phyloP scores from a whole-genome alignment of 2,329 filamentous ascomycete genomes.

The Monilinia laxa region DNA sequence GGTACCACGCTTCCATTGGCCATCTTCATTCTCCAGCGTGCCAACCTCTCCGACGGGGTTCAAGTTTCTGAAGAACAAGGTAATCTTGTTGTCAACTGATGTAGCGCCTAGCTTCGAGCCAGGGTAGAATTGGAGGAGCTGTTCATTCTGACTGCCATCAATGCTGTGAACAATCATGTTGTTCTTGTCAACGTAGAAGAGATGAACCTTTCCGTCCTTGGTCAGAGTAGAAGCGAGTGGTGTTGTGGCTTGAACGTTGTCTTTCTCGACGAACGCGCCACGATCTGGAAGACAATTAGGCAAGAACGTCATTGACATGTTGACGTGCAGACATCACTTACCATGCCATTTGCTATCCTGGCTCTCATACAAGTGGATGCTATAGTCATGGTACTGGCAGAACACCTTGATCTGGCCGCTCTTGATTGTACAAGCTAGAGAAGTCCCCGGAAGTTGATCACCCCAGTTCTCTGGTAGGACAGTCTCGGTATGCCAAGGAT shows the following conservation, averaged over 20 bases:
- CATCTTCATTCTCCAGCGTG: background rate
- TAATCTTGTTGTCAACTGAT: slow-evolving; percentile 16
- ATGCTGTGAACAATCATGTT: slow-evolving; percentile 5
- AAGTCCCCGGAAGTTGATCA: slow-evolving; percentile 7
- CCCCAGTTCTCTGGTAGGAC: slow-evolving; percentile 5
- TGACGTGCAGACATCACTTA: background rate
- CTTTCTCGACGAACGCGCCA: background rate
- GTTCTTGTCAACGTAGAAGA: slow-evolving; percentile 5
- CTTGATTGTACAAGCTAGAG: background rate
- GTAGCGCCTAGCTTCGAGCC: slow-evolving; percentile 21
- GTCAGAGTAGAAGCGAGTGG: slow-evolving; percentile 11
- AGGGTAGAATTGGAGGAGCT: slow-evolving; percentile 12
- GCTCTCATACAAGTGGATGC: slow-evolving; percentile 6
- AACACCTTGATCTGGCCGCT: slow-evolving; percentile 1
- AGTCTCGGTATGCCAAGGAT: slow-evolving; percentile 17
- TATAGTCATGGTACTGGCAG: slow-evolving; percentile 18
- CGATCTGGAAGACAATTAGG: background rate
- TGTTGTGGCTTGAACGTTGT: slow-evolving; percentile 16
- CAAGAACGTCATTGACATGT: background rate
- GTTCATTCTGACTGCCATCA: background rate
- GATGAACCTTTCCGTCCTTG: slow-evolving; percentile 2
- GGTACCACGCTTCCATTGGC: slow-evolving; percentile 7
- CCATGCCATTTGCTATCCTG: background rate
- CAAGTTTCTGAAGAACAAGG: slow-evolving; percentile 21
- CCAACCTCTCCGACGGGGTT: slow-evolving; percentile 16